These are phyloP conservation scores for Mycena chlorophos DNA, from an alignment of 768 basidiomycete genomes.

Conservation along the genomic window DNA sequence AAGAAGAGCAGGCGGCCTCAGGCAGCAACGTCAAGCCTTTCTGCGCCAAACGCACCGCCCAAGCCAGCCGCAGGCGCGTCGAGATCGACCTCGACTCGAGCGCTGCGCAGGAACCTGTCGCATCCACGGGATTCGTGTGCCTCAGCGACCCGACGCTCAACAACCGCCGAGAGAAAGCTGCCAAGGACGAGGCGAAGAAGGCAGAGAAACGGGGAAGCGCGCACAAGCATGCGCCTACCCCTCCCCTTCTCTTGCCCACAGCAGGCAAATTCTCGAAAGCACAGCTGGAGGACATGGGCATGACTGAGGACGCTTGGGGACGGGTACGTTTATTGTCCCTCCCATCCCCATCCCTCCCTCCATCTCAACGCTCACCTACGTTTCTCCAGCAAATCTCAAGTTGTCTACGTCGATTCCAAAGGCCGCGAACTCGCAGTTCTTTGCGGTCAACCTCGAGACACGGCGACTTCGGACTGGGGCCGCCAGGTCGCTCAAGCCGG, in stretches of 20 bases:
- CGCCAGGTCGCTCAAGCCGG: neutral
- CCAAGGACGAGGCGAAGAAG: neutral
- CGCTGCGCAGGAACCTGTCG: neutral
- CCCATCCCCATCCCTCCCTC: neutral
- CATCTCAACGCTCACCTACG: neutral
- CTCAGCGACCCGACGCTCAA: neutral
- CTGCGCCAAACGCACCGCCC: neutral
- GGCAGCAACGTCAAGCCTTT: neutral
- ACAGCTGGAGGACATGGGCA: neutral
- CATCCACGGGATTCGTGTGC: neutral
- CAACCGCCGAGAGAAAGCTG: neutral
- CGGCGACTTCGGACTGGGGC: neutral
- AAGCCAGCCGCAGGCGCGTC: neutral
- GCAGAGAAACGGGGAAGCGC: no score
- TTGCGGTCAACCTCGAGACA: neutral
- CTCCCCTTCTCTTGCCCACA: neutral
- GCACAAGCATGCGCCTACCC: no score
- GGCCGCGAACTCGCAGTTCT: neutral
- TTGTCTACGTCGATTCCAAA: neutral
- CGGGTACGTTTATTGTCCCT: neutral
- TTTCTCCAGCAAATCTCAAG: neutral
- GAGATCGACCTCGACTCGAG: neutral
- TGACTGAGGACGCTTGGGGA: neutral
- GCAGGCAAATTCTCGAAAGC: neutral
- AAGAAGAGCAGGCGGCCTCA: no score